These are phyloP conservation scores for Chlorella sorokiniana DNA, from an alignment of 139 green algal species.

Conservation along the genomic window DNA sequence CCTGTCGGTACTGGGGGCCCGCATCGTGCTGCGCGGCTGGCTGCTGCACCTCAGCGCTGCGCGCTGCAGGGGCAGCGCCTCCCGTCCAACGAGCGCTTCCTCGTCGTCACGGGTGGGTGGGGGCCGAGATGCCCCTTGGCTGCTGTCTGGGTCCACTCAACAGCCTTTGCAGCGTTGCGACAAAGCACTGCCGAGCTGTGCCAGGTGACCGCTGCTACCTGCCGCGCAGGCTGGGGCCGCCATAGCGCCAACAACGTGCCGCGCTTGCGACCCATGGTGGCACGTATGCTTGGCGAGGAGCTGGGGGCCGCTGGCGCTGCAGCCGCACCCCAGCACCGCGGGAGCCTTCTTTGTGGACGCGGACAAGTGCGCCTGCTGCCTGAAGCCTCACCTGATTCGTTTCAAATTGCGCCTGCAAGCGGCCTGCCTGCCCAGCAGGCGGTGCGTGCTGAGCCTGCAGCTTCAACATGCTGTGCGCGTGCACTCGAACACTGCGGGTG, in stretches of 20 bases:
- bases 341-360: constrained; percentile 3
- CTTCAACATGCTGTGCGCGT: background rate
- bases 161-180: background rate
- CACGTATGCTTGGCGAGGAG: constrained; percentile 23
- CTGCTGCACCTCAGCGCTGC: constrained; percentile 30
- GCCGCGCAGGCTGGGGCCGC: constrained; percentile 26
- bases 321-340: constrained; percentile 4
- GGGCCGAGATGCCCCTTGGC: background rate
- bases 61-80: background rate
- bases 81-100: background rate
- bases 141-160: no score
- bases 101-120: constrained; percentile 33
- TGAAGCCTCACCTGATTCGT: no score
- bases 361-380: background rate
- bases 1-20: constrained; percentile 11
- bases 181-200: no score
- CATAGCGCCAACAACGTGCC: constrained; percentile 36
- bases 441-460: no score
- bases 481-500: background rate
- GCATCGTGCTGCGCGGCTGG: constrained; percentile 40
- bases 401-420: no score
- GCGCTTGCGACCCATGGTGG: constrained; percentile 31
- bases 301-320: constrained; percentile 27
- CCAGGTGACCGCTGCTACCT: no score
- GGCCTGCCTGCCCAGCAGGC: no score